phyloP scores from a whole-genome alignment of 441 rosid genomes.

The Omphalea diandra region DNA sequence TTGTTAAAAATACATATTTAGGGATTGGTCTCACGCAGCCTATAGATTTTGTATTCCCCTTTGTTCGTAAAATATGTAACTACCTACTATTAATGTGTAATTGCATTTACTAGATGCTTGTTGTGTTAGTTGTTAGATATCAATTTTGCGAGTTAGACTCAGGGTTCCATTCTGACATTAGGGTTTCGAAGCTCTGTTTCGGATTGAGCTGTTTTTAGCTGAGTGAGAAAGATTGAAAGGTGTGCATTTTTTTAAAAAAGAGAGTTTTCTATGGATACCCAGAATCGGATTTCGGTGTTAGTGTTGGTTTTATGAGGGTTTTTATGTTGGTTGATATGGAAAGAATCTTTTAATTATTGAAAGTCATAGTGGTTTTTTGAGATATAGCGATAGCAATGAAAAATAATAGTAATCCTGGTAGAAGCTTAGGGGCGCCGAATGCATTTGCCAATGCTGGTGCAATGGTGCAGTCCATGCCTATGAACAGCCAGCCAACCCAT shows the following conservation, averaged over 20 bases:
- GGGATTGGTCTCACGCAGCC: background rate
- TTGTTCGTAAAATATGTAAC: background rate
- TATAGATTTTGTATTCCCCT: constrained; percentile 2
- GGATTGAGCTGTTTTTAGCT: constrained; percentile 13
- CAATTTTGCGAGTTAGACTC: background rate
- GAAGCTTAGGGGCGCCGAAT: constrained; percentile 37
- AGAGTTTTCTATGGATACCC: constrained; percentile 12
- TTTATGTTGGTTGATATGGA: constrained; percentile 15
- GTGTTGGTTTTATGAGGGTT: constrained; percentile 10
- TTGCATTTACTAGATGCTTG: background rate
- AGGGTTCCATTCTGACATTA: constrained; percentile 12
- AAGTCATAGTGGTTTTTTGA: constrained; percentile 10
- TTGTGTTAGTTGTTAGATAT: background rate
- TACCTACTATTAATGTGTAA: background rate
- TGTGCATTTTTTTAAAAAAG: constrained; percentile 1
- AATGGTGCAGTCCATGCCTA: constrained; percentile 30
- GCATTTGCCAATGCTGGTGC: constrained; percentile 43
- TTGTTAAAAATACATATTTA: background rate
- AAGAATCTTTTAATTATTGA: constrained; percentile 22
- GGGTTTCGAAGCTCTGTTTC: constrained; percentile 20
- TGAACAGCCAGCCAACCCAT: constrained; percentile 41
- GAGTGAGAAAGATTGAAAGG: constrained; percentile 1
- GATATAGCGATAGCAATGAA: constrained; percentile 36
- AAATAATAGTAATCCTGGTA: constrained; percentile 32
- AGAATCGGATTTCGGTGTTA: background rate